A percentile compares a stretch with the other conserved stretches of the same genome.
Conservation (phyloP, 2,329 filamentous ascomycete genomes). For the Ceratocystiopsis brevicomis region DNA sequence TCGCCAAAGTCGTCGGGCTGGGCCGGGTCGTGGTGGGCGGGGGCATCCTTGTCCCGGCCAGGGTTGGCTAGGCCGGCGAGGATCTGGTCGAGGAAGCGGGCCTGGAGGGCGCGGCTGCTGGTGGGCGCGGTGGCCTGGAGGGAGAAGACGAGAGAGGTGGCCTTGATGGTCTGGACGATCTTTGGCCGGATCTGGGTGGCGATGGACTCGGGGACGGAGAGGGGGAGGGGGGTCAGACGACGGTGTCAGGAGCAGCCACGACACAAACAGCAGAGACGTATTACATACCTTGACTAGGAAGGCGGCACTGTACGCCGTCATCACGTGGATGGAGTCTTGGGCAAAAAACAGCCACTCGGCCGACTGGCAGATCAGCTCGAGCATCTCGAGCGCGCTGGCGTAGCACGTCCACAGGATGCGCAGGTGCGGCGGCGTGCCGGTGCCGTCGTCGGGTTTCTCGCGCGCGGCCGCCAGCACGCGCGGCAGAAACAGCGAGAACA, state of each 20-base stretch:
- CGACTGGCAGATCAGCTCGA: slow-evolving; percentile 15
- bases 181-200: too few species aligned
- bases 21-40: too few species aligned
- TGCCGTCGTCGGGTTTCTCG: too few species aligned
- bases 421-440: slow-evolving; percentile 11
- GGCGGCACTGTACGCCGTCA: too few species aligned
- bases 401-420: slow-evolving; percentile 17
- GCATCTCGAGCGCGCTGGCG: slow-evolving; percentile 13
- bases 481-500: slow-evolving; percentile 19
- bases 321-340: too few species aligned
- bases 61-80: not conserved
- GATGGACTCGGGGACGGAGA: not conserved
- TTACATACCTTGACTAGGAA: too few species aligned
- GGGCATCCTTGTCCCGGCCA: too few species aligned
- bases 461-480: too few species aligned
- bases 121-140: slow-evolving; percentile 13
- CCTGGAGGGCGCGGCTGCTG: slow-evolving; percentile 16
- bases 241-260: too few species aligned
- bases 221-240: not conserved
- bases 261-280: too few species aligned
- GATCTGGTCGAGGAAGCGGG: slow-evolving; percentile 14
- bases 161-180: slow-evolving; percentile 11
- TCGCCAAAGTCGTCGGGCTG: too few species aligned
- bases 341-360: slow-evolving; percentile 17
- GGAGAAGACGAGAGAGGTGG: slow-evolving; percentile 15